These are phyloP conservation scores for Gymnopus androsaceus DNA, from an alignment of 1,284 basidiomycete genomes.

Conservation along the genomic window DNA sequence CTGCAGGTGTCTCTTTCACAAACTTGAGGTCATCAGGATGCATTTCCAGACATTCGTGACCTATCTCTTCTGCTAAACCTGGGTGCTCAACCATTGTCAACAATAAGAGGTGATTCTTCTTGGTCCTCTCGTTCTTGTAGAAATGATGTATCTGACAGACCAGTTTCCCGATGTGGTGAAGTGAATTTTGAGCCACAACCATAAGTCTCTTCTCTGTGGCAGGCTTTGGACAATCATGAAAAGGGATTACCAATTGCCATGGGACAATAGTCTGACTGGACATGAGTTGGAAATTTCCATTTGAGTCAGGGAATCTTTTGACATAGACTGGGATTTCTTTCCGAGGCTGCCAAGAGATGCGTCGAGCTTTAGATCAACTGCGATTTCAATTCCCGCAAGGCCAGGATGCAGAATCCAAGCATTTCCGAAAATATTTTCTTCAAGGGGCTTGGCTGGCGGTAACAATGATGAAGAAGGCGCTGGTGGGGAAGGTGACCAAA, in stretches of 20 bases:
- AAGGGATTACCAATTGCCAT: neutral
- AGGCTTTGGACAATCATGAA: neutral
- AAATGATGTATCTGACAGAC: slow-evolving; percentile 7
- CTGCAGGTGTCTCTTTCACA: neutral
- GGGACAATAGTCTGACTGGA: neutral
- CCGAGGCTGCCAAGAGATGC: neutral
- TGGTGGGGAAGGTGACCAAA: neutral
- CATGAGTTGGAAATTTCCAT: neutral
- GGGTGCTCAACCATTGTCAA: neutral
- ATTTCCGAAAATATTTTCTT: neutral
- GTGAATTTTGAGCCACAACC: neutral
- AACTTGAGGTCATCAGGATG: neutral
- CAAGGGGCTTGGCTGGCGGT: neutral
- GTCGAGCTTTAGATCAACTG: slow-evolving; percentile 1
- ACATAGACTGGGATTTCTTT: neutral
- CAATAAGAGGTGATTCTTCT: slow-evolving; percentile 1
- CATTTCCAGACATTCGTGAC: neutral
- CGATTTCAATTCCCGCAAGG: slow-evolving; percentile 3
- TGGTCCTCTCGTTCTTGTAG: neutral
- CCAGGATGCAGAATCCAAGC: slow-evolving; percentile 9
- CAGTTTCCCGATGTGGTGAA: slow-evolving; percentile 9
- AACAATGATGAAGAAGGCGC: neutral
- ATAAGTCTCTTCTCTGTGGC: slow-evolving; percentile 4
- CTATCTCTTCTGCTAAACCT: neutral
- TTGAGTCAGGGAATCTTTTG: neutral